A percentile compares a stretch with the other conserved stretches of the same genome.
These are phyloP conservation scores for Yarrowia sp. DNA, from an alignment of 805 yeast species.

Conservation along the genomic window DNA sequence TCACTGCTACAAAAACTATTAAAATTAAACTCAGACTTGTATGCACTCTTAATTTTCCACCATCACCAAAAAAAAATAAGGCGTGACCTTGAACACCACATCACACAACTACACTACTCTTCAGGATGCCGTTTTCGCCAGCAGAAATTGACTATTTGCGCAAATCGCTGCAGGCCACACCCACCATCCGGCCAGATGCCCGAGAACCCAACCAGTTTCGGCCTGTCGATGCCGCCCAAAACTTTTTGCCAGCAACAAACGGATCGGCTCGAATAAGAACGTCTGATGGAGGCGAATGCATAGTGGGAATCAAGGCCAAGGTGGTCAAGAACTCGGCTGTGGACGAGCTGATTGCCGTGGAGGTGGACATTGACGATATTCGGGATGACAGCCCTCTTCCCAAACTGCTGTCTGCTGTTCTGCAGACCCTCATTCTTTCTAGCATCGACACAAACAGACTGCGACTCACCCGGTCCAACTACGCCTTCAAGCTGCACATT, in stretches of 20 bases:
- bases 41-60: slow-evolving; percentile 25
- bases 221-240: slow-evolving; percentile 82
- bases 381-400: slow-evolving; percentile 80
- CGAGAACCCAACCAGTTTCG: slow-evolving; percentile 76
- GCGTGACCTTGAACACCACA: not conserved
- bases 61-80: slow-evolving; percentile 18
- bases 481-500: slow-evolving; percentile 76
- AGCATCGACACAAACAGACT: slow-evolving; percentile 52
- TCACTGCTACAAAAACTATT: slow-evolving; percentile 10
- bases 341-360: slow-evolving; percentile 70
- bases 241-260: slow-evolving; percentile 83
- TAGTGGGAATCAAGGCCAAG: slow-evolving; percentile 86
- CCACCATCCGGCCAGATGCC: slow-evolving; percentile 86
- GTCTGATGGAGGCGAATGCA: slow-evolving; percentile 91
- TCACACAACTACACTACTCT: not conserved
- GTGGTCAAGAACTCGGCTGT: slow-evolving; percentile 59
- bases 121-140: slow-evolving; percentile 49
- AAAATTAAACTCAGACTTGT: not conserved
- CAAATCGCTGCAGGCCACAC: slow-evolving; percentile 66
- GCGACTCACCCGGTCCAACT: slow-evolving; percentile 68
- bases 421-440: slow-evolving; percentile 61
- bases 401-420: slow-evolving; percentile 57
- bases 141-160: slow-evolving; percentile 63
- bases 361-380: slow-evolving; percentile 70
- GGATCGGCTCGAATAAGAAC: slow-evolving; percentile 90